These are phyloP conservation scores for Stereocaulon alpinum DNA, from an alignment of 495 filamentous ascomycete genomes.

Conservation along the genomic window DNA sequence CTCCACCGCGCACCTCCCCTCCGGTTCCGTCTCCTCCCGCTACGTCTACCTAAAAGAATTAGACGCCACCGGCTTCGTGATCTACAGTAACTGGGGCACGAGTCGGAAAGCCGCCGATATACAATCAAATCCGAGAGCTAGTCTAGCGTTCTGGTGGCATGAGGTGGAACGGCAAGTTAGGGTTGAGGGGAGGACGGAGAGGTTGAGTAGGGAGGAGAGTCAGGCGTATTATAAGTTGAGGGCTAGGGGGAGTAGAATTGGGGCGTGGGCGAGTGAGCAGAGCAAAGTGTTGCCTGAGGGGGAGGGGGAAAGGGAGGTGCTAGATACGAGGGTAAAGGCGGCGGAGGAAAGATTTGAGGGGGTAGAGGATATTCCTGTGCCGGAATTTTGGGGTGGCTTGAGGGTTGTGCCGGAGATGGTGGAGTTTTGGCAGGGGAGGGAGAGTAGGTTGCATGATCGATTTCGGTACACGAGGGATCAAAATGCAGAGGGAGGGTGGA, in stretches of 20 bases:
- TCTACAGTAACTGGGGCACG: constrained; percentile 89
- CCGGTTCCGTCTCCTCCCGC: constrained; percentile 71
- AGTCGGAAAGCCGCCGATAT: constrained; percentile 53
- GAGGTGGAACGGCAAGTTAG: constrained; percentile 67
- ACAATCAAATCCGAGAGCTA: constrained; percentile 52
- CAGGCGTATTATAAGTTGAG: constrained; percentile 76
- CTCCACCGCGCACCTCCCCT: constrained; percentile 77
- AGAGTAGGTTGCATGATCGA: constrained; percentile 86
- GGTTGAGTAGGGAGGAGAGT: constrained; percentile 66
- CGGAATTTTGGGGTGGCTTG: constrained; percentile 89
- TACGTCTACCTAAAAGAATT: constrained; percentile 80
- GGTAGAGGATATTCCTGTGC: constrained; percentile 70
- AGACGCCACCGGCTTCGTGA: constrained; percentile 68
- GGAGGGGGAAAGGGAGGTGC: constrained; percentile 29
- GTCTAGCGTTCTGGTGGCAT: constrained; percentile 69
- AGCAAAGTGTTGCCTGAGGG: constrained; percentile 45
- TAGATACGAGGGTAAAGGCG: constrained; percentile 25
- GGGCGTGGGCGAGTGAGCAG: constrained; percentile 90
- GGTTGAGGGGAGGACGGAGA: constrained; percentile 52
- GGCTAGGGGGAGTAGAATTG: constrained; percentile 68
- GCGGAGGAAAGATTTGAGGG: constrained; percentile 12
- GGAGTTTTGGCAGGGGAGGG: constrained; percentile 85
- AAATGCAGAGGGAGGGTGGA: constrained; percentile 24
- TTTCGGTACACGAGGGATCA: constrained; percentile 62
- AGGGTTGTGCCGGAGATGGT: constrained; percentile 64